Conservation (phyloP, 768 basidiomycete genomes). For the Strobilomyces echinocephalus region DNA sequence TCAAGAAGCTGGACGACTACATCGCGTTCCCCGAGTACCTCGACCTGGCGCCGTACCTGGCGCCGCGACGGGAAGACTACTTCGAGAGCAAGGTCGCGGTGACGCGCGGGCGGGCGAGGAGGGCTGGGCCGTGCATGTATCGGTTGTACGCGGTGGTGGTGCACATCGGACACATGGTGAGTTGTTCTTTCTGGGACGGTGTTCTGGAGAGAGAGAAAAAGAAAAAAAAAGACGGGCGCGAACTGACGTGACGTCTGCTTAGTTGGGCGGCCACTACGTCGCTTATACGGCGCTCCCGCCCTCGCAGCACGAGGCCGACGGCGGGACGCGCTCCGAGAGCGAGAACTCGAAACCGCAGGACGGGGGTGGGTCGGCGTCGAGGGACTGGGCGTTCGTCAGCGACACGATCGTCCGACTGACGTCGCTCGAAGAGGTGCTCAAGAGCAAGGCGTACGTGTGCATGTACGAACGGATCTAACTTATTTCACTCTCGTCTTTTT, state of each 20-base stretch:
- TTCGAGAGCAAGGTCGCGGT: conserved; percentile 39
- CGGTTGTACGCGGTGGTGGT: conserved; percentile 78
- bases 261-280: conserved; percentile 89
- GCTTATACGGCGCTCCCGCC: conserved; percentile 74
- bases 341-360: conserved; percentile 12
- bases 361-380: neutral
- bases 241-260: too few relatives aligned
- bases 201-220: too few relatives aligned
- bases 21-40: conserved; percentile 85
- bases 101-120: conserved; percentile 20
- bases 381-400: conserved; percentile 91
- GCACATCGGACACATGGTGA: conserved; percentile 82
- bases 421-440: conserved; percentile 83
- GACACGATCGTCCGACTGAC: conserved; percentile 81
- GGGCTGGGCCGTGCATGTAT: conserved; percentile 51
- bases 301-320: conserved; percentile 16
- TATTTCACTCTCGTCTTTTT: neutral
- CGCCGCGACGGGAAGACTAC: conserved; percentile 72
- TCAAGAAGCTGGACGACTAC: conserved; percentile 89
- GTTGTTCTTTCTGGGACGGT: too few relatives aligned
- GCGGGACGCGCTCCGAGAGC: neutral
- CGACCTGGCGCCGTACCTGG: conserved; percentile 81
- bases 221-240: too few relatives aligned
- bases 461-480: conserved; percentile 77
- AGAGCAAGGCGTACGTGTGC: conserved; percentile 88